Evolutionary conservation across 441 rosid species (phyloP).

Genomic region (Adansonia grandidieri): DNA sequence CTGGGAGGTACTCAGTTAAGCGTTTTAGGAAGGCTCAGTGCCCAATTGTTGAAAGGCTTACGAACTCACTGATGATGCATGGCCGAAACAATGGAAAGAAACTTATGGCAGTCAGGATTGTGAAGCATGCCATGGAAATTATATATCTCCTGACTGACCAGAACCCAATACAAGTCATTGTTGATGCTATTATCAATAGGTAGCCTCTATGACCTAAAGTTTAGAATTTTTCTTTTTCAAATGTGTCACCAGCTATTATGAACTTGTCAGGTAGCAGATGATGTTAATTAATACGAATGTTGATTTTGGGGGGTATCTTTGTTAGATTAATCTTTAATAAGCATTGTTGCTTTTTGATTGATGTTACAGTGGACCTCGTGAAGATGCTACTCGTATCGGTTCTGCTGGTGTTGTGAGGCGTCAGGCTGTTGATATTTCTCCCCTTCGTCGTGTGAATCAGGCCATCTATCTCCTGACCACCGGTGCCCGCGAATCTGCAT

Average conservation of each 20-base stretch:
- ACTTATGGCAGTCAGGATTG: slow-evolving; percentile 73
- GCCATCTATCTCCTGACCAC: slow-evolving; percentile 78
- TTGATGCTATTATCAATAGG: slow-evolving; percentile 88
- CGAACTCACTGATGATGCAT: slow-evolving; percentile 90
- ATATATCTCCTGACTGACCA: slow-evolving; percentile 72
- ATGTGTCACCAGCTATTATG: neutral
- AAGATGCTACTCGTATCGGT: slow-evolving; percentile 88
- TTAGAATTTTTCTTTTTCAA: neutral
- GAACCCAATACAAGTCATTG: slow-evolving; percentile 87
- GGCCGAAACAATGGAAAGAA: slow-evolving; percentile 90
- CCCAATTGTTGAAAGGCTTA: slow-evolving; percentile 86
- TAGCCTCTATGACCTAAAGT: slow-evolving; percentile 45
- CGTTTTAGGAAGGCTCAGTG: slow-evolving; percentile 93
- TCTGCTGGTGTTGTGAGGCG: slow-evolving; percentile 93
- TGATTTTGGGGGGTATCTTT: neutral
- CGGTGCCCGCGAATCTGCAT: slow-evolving; percentile 89
- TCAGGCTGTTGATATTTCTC: slow-evolving; percentile 89
- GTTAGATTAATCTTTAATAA: neutral
- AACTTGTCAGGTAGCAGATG: neutral
- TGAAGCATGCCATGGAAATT: slow-evolving; percentile 85
- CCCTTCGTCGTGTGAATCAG: slow-evolving; percentile 77
- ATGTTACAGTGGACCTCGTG: slow-evolving; percentile 61
- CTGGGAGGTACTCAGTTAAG: slow-evolving; percentile 86
- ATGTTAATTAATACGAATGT: neutral
- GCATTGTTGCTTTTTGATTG: neutral